Percentiles rank a stretch among this genome's conserved stretches.
Conservation (phyloP, 441 rosid genomes). For the Brassica hybrid region DNA sequence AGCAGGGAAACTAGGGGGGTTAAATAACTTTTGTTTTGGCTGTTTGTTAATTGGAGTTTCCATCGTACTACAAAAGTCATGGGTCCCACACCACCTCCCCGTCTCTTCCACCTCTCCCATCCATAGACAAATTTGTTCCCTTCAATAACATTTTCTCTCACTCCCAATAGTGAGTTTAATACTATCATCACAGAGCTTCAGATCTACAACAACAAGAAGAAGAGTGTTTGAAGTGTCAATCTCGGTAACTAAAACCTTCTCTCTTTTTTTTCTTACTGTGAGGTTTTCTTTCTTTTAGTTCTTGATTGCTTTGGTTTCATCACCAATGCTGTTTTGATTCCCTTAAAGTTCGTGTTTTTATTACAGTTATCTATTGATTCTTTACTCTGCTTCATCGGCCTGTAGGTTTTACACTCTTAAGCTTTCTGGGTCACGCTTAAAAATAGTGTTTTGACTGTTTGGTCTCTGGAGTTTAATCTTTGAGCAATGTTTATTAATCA, state of each 20-base stretch:
- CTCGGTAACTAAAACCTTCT: constrained; percentile 9
- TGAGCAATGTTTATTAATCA: background rate
- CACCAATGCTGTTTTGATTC: constrained; percentile 42
- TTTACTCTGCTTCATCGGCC: constrained; percentile 18
- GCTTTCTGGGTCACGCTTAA: constrained; percentile 1
- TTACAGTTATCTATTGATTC: constrained; percentile 26
- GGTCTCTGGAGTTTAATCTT: background rate
- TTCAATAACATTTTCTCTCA: constrained; percentile 22
- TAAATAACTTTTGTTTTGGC: background rate
- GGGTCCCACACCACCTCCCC: constrained; percentile 44
- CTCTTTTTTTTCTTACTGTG: background rate
- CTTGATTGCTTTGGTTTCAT: constrained; percentile 37
- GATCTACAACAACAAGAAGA: constrained; percentile 23
- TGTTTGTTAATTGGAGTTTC: constrained; percentile 31
- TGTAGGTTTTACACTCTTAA: constrained; percentile 26
- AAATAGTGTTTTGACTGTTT: constrained; percentile 14
- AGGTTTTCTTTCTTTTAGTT: constrained; percentile 3
- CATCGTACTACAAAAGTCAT: constrained; percentile 16
- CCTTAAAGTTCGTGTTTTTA: constrained; percentile 18
- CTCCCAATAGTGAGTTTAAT: constrained; percentile 31
- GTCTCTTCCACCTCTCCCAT: constrained; percentile 42
- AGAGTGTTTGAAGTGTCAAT: constrained; percentile 7
- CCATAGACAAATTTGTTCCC: constrained; percentile 18
- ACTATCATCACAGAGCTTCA: constrained; percentile 23
- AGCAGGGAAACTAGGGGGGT: constrained; percentile 17